Conservation (phyloP, 371 early-diverging fungal species). For the Modicella reniformis region DNA sequence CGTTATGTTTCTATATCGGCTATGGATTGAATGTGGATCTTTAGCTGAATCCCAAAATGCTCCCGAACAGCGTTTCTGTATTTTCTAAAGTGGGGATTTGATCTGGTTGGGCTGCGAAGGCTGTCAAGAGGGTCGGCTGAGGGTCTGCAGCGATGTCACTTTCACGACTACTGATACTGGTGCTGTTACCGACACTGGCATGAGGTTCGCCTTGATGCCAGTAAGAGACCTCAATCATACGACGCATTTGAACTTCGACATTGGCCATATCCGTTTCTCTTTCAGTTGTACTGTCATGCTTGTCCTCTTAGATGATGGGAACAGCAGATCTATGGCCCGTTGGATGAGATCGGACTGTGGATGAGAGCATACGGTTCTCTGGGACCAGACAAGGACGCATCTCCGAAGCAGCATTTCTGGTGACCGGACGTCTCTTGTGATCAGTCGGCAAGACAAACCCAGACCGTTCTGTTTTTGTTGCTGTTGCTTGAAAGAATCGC, state of each 20-base stretch:
- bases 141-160: not conserved
- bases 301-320: constrained; percentile 7
- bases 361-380: constrained; percentile 18
- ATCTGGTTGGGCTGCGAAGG: constrained; percentile 51
- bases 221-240: constrained; percentile 69
- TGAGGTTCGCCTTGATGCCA: constrained; percentile 24
- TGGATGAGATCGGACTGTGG: constrained; percentile 16
- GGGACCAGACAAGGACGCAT: constrained; percentile 41
- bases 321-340: constrained; percentile 21
- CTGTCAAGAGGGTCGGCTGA: constrained; percentile 31
- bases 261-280: constrained; percentile 62
- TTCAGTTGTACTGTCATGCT: not conserved
- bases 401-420: constrained; percentile 42
- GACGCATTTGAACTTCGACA: constrained; percentile 53
- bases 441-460: constrained; percentile 26
- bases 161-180: not conserved
- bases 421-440: constrained; percentile 28
- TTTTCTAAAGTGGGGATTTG: constrained; percentile 31
- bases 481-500: constrained; percentile 17
- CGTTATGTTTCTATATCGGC: constrained; percentile 16
- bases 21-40: constrained; percentile 39
- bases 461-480: not conserved
- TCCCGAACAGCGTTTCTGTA: constrained; percentile 25
- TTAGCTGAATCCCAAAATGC: constrained; percentile 24
- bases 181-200: not conserved